Percentiles rank a stretch among this genome's conserved stretches.
These are phyloP conservation scores for Karstenula rhodostoma DNA, from an alignment of 2,329 filamentous ascomycete genomes.

Conservation along the genomic window DNA sequence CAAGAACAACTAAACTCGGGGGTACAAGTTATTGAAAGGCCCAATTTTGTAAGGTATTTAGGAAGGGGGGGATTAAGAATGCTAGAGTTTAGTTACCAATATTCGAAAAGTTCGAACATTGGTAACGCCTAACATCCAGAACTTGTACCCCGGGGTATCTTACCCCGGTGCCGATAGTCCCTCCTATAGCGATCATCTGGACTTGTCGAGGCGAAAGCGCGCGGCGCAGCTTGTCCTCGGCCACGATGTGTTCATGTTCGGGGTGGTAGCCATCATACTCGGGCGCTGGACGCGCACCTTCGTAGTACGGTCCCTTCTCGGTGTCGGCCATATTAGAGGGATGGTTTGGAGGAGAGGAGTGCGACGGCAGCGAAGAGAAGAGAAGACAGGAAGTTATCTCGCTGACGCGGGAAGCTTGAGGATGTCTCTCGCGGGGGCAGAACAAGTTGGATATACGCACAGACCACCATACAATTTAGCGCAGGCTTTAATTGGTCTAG, in stretches of 20 bases:
- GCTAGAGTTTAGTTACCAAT: too few species aligned
- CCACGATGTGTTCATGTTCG: conserved; percentile 23
- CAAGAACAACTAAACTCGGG: conserved; percentile 68
- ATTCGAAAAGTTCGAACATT: too few species aligned
- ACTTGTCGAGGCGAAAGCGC: conserved; percentile 57
- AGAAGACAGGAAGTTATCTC: conserved; percentile 7
- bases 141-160: too few species aligned
- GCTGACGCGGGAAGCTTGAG: conserved; percentile 7
- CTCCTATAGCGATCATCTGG: conserved; percentile 69
- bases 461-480: too few species aligned
- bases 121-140: too few species aligned
- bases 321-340: conserved; percentile 10
- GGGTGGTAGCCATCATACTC: conserved; percentile 9
- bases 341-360: neutral
- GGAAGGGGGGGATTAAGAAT: too few species aligned
- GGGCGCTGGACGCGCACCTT: conserved; percentile 5
- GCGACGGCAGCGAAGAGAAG: neutral
- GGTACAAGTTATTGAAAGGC: too few species aligned
- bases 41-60: too few species aligned
- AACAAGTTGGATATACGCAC: too few species aligned
- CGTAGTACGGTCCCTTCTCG: conserved; percentile 13
- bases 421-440: conserved; percentile 8
- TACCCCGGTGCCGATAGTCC: conserved; percentile 68
- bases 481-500: too few species aligned
- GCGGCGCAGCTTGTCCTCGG: conserved; percentile 36